phyloP scores from a whole-genome alignment of 176 grass and related monocot genomes.

The Cocos nucifera region DNA sequence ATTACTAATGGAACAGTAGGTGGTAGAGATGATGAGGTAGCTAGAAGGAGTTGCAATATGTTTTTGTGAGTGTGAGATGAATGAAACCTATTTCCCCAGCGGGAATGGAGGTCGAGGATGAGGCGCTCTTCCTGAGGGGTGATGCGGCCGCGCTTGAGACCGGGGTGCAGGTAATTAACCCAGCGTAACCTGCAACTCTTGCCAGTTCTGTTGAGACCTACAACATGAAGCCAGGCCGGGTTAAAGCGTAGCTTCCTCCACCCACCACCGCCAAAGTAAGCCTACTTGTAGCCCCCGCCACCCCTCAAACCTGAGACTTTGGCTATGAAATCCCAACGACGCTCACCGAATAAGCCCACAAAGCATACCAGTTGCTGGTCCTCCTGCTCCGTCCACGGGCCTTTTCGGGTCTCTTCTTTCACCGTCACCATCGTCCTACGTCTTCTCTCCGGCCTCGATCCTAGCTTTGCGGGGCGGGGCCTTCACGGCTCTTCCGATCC shows the following conservation, averaged over 20 bases:
- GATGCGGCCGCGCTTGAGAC: constrained; percentile 82
- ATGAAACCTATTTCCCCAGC: constrained; percentile 81
- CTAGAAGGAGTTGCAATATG: neutral
- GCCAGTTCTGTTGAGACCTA: constrained; percentile 77
- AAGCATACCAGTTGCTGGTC: constrained; percentile 18
- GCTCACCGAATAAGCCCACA: constrained; percentile 18
- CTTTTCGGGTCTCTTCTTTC: neutral
- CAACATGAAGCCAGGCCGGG: neutral
- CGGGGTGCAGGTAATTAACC: constrained; percentile 94
- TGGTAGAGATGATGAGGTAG: no score
- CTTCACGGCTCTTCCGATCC: no score
- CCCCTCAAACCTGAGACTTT: constrained; percentile 23
- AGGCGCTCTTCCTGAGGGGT: constrained; percentile 73
- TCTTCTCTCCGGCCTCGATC: neutral
- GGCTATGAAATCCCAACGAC: constrained; percentile 19
- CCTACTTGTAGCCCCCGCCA: constrained; percentile 1
- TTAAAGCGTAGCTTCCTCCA: no score
- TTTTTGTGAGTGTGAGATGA: neutral
- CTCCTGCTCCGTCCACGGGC: constrained; percentile 19
- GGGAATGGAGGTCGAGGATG: constrained; percentile 80
- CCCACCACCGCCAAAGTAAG: no score
- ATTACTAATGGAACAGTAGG: no score
- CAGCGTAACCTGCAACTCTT: constrained; percentile 83
- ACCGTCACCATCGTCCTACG: neutral
- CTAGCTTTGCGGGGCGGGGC: no score